Conservation (phyloP, 768 basidiomycete species). For the Leccinum imitatum region DNA sequence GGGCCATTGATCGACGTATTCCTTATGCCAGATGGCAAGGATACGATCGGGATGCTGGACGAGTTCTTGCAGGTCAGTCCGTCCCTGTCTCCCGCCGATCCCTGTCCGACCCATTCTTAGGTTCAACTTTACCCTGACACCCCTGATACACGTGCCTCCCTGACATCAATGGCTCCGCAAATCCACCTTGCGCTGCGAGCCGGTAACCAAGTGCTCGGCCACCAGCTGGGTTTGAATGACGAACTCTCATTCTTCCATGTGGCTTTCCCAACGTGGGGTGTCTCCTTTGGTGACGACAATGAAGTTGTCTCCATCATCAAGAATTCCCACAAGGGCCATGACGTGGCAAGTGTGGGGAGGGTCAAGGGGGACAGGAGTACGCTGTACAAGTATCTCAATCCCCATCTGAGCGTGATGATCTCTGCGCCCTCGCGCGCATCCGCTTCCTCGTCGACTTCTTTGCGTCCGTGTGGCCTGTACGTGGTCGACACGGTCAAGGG, state of each 20-base stretch:
- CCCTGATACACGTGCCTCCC: conserved; percentile 39
- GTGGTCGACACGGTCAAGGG: conserved; percentile 83
- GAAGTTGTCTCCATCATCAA: conserved; percentile 52
- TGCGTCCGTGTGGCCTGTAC: conserved; percentile 58
- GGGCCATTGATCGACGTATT: conserved; percentile 62
- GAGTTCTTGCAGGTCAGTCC: conserved; percentile 67
- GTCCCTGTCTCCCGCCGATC: not conserved
- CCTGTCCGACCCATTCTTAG: conserved; percentile 31
- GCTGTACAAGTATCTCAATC: conserved; percentile 93
- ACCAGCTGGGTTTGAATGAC: conserved; percentile 46
- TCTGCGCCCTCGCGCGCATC: conserved; percentile 40
- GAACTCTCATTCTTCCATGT: conserved; percentile 46
- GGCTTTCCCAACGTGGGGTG: conserved; percentile 66
- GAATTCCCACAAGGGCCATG: conserved; percentile 40
- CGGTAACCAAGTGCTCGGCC: conserved; percentile 52
- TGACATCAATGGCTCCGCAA: conserved; percentile 43
- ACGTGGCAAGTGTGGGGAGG: conserved; percentile 76
- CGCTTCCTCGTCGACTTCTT: conserved; percentile 7
- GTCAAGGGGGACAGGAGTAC: conserved; percentile 87
- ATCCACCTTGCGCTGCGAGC: conserved; percentile 60
- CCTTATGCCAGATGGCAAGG: conserved; percentile 45
- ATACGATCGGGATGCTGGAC: conserved; percentile 67
- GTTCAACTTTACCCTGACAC: conserved; percentile 70
- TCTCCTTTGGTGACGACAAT: conserved; percentile 56
- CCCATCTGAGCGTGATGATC: conserved; percentile 66